Conservation (phyloP, 805 yeast genomes). For the Wickerhamiella allomyrinae region DNA sequence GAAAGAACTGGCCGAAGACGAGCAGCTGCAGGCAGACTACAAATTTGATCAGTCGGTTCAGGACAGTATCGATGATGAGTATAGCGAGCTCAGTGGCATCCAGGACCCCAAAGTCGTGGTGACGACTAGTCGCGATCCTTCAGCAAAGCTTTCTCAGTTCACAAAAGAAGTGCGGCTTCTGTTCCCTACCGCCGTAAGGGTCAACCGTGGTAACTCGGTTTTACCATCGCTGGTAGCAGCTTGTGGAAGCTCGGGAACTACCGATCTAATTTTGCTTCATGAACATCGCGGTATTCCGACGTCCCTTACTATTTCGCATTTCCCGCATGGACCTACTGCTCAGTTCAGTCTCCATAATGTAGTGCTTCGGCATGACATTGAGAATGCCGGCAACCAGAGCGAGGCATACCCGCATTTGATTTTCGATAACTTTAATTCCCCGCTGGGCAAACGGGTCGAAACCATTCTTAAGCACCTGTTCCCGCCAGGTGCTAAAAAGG, state of each 20-base stretch:
- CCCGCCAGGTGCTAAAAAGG: conserved; percentile 93
- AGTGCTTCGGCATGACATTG: conserved; percentile 80
- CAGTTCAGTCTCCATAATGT: conserved; percentile 90
- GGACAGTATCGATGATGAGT: conserved; percentile 71
- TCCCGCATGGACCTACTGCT: conserved; percentile 97
- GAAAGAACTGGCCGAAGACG: conserved; percentile 82
- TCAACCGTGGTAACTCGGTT: conserved; percentile 87
- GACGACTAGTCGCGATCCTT: conserved; percentile 88
- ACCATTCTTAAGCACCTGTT: conserved; percentile 74
- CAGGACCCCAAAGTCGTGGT: conserved; percentile 82
- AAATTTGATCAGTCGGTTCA: conserved; percentile 69
- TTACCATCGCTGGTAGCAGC: conserved; percentile 74
- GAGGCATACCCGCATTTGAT: conserved; percentile 90
- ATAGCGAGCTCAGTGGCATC: conserved; percentile 72
- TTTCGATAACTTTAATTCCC: conserved; percentile 75
- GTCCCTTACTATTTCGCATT: conserved; percentile 78
- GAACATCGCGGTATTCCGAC: conserved; percentile 99
- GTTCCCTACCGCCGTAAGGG: conserved; percentile 77
- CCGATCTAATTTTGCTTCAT: conserved; percentile 75
- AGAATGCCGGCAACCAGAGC: conserved; percentile 71
- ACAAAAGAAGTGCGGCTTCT: conserved; percentile 81
- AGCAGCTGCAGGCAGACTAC: conserved; percentile 62
- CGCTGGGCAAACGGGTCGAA: conserved; percentile 69
- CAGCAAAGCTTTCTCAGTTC: conserved; percentile 72
- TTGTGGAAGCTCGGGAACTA: conserved; percentile 64